Evolutionary conservation across 305 asterid species (phyloP), one percentile per base, ranked within the genome.

Genomic region (Fraxinus velutina): DNA sequence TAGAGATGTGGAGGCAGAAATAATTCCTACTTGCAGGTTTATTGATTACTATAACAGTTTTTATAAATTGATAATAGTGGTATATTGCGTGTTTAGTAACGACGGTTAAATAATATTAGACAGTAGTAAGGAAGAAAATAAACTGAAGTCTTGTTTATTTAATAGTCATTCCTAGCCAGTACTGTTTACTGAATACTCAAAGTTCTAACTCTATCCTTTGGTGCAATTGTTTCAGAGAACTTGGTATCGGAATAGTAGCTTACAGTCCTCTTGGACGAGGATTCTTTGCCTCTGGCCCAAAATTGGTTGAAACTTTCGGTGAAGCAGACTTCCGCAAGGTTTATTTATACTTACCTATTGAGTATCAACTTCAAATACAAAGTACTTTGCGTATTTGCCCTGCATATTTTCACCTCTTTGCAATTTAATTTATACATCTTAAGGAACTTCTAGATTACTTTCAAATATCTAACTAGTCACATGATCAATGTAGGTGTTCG

Each of bases 191-290:
- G 12, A 60, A 60, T 60, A 21, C n/a, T 7, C 33, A 22, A 60
- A 19, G 36, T 83, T 73, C 82, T 27, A 79, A 13, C 13, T 10
- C 37, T 70, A 6, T 19, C 66, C 72, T 21, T 24, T 24, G 72
- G 5, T 8, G 33, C 72, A 64, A 24, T 64, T 64, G 72, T 64
- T 64, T 64, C 3, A 93, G 98, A 85, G 97, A 93, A 84, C 98
- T 93, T 47, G 98, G 98, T 34, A 92, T 93, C 68, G 97, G 93
- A 19, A 90, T 93, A 79, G 98, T 93, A 6, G 87, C 95, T 12
- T 90, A 93, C 84, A 93, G 97, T 89, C 98, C 98, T 57, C 92
- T 94, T 17, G 98, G 96, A 10, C 87, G 97, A 5, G 98, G 97
- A 29, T 93, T 94, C 89, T 86, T 93, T 36, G 89, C 97, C 73